A percentile compares a stretch with the other conserved stretches of the same genome.
These are phyloP conservation scores for Quercus suber DNA, from an alignment of 306 rosid species.

Conservation along the genomic window DNA sequence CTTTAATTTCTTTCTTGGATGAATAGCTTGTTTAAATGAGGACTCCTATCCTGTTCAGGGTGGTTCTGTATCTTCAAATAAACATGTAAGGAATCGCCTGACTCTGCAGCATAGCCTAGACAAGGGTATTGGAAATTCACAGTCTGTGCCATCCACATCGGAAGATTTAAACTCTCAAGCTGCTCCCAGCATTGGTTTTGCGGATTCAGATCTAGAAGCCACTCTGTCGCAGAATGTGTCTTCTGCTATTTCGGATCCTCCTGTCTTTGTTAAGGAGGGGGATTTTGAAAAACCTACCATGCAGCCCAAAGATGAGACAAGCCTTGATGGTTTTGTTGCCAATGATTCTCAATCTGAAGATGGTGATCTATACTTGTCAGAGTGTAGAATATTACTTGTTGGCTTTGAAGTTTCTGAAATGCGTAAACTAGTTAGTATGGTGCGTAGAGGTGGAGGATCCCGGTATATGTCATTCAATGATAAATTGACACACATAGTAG, in stretches of 20 bases:
- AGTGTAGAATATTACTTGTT: constrained; percentile 70
- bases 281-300: constrained; percentile 37
- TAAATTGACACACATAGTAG: constrained; percentile 79
- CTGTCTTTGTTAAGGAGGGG: constrained; percentile 41
- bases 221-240: constrained; percentile 47
- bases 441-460: constrained; percentile 90
- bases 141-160: constrained; percentile 49
- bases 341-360: constrained; percentile 88
- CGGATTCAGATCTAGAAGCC: constrained; percentile 57
- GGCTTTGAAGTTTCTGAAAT: constrained; percentile 84
- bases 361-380: constrained; percentile 79
- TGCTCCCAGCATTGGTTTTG: constrained; percentile 36
- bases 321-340: constrained; percentile 60
- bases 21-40: constrained; percentile 81
- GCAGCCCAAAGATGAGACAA: constrained; percentile 39
- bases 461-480: constrained; percentile 70
- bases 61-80: constrained; percentile 58
- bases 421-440: constrained; percentile 82
- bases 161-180: constrained; percentile 50
- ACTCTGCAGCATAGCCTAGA: constrained; percentile 58
- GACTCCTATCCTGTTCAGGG: constrained; percentile 74
- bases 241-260: constrained; percentile 33
- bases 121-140: constrained; percentile 44
- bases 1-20: constrained; percentile 17
- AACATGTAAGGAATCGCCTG: constrained; percentile 41